Conservation (phyloP, 2,329 filamentous ascomycete species). For the Didymella pomorum region DNA sequence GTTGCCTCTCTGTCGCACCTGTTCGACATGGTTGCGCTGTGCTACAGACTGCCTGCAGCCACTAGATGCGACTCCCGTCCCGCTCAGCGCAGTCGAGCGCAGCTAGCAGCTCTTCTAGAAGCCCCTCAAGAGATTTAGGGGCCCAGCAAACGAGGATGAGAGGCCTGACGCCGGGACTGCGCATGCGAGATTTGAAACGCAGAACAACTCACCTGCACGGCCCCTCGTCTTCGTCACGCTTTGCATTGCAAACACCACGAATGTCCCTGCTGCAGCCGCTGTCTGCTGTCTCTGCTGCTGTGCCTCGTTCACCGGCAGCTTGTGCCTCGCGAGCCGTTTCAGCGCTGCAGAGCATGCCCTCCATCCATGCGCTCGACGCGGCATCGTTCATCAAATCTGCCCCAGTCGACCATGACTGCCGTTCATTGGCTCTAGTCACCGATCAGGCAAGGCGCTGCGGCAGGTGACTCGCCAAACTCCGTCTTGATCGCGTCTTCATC, state of each 20-base stretch:
- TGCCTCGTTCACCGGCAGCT: conserved; percentile 21
- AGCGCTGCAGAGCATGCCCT: conserved; percentile 20
- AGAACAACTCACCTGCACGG: conserved; percentile 23
- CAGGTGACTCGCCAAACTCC: conserved; percentile 40
- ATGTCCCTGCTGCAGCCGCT: conserved; percentile 3
- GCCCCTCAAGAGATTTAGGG: conserved; percentile 45
- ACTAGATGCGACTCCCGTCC: conserved; percentile 37
- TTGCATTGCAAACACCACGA: conserved; percentile 17
- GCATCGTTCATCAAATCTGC: conserved; percentile 12
- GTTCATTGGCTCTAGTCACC: conserved; percentile 22
- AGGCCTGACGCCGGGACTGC: conserved; percentile 28
- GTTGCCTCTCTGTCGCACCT: conserved; percentile 27
- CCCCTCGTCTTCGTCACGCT: conserved; percentile 21
- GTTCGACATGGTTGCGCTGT: conserved; percentile 37
- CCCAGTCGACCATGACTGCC: conserved; percentile 26
- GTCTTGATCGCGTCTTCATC: conserved; percentile 44
- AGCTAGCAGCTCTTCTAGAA: conserved; percentile 52
- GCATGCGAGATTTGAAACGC: conserved; percentile 38
- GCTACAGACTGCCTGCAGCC: conserved; percentile 26
- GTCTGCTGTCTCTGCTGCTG: conserved; percentile 13
- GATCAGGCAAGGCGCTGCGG: conserved; percentile 25
- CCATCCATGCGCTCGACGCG: not conserved
- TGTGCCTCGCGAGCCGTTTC: conserved; percentile 25
- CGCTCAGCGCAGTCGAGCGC: conserved; percentile 23
- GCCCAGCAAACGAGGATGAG: conserved; percentile 25